Percentiles rank a stretch among this genome's conserved stretches.
Evolutionary conservation across 805 yeast species (phyloP).

Genomic region (Ascoidea tarda): DNA sequence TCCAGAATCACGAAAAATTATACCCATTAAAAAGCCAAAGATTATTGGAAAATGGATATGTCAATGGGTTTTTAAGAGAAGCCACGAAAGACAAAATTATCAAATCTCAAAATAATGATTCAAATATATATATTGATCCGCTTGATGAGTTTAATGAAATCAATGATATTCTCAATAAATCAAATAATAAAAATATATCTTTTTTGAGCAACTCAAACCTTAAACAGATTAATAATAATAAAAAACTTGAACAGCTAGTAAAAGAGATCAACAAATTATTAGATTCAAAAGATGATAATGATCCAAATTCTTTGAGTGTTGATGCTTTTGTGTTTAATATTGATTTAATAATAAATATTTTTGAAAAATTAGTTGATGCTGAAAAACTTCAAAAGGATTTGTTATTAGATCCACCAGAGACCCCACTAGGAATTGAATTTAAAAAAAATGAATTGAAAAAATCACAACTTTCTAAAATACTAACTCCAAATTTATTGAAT

Average conservation of each 20-base stretch:
- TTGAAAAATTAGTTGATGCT: background rate
- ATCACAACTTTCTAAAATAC: no score
- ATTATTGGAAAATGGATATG: constrained; percentile 3
- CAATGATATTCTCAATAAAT: background rate
- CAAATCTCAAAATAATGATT: background rate
- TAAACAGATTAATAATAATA: no score
- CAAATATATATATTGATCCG: background rate
- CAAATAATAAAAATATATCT: background rate
- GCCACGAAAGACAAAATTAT: background rate
- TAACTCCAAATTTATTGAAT: background rate
- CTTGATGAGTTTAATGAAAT: background rate
- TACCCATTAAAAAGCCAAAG: background rate
- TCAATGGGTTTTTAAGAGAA: background rate
- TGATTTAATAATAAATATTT: no score
- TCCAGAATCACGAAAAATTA: background rate
- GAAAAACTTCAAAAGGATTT: background rate
- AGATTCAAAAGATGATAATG: background rate
- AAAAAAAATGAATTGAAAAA: background rate
- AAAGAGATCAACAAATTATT: background rate
- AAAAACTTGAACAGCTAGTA: background rate
- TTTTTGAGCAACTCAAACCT: background rate
- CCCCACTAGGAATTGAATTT: no score
- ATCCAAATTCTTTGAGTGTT: no score
- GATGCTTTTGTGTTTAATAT: background rate
- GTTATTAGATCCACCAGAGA: background rate